These are phyloP conservation scores for Torulaspora indica DNA, from an alignment of 805 yeast genomes.

Conservation along the genomic window DNA sequence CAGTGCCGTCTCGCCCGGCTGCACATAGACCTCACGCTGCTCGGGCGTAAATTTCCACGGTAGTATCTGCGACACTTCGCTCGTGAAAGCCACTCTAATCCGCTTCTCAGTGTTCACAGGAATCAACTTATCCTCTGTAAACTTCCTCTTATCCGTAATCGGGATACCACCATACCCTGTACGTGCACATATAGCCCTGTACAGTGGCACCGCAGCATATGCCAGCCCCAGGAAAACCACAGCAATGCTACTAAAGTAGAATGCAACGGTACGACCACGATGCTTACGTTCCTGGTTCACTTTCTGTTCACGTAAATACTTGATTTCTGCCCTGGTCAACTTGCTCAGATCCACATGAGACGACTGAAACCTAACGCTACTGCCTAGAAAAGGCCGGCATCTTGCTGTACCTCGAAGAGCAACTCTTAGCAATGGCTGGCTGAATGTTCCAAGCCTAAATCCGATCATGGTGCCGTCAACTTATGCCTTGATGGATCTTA, in stretches of 20 bases:
- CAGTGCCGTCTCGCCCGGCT: slow-evolving; percentile 96
- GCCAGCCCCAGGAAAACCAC: slow-evolving; percentile 69
- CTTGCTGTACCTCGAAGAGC: background rate
- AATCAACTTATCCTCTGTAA: slow-evolving; percentile 79
- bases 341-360: slow-evolving; percentile 13
- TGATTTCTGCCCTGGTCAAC: slow-evolving; percentile 28
- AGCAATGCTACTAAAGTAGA: slow-evolving; percentile 64
- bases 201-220: slow-evolving; percentile 88
- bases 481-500: background rate
- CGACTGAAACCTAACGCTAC: slow-evolving; percentile 1
- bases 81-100: slow-evolving; percentile 79
- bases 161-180: slow-evolving; percentile 98
- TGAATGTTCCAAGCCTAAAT: background rate
- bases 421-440: slow-evolving; percentile 1
- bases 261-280: slow-evolving; percentile 52
- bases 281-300: slow-evolving; percentile 26
- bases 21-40: slow-evolving; percentile 84
- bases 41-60: slow-evolving; percentile 97
- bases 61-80: slow-evolving; percentile 81
- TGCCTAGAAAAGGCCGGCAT: background rate
- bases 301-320: slow-evolving; percentile 21
- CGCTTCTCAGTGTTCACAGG: slow-evolving; percentile 85
- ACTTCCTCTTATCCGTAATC: slow-evolving; percentile 71
- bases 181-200: slow-evolving; percentile 85
- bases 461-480: background rate